A percentile compares a stretch with the other conserved stretches of the same genome.
Evolutionary conservation across 352 stramenopile species (phyloP).

Genomic region (Phytophthora kernoviae): DNA sequence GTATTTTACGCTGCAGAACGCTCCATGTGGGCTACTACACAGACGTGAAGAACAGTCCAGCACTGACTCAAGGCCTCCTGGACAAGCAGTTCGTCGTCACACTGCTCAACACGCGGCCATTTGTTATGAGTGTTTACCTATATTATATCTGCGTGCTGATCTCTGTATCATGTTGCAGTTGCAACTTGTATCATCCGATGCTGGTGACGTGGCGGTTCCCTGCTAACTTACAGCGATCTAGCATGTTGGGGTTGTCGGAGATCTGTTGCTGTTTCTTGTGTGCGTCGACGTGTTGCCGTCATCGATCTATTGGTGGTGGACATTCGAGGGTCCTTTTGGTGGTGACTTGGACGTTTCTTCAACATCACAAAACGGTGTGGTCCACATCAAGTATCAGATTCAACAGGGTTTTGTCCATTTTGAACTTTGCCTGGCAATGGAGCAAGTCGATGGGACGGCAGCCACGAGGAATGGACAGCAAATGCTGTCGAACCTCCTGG

Average conservation of each 20-base stretch:
- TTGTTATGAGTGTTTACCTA: background rate
- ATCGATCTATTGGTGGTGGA: no score
- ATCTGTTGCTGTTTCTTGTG: no score
- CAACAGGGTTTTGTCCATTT: no score
- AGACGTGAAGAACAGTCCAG: slow-evolving; percentile 70
- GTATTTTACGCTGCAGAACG: slow-evolving; percentile 40
- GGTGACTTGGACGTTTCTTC: no score
- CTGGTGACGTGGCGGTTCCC: no score
- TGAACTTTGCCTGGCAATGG: background rate
- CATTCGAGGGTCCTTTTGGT: no score
- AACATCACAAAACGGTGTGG: no score
- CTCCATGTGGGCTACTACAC: slow-evolving; percentile 77
- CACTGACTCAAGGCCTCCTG: slow-evolving; percentile 60
- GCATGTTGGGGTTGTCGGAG: no score
- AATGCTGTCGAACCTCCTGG: slow-evolving; percentile 69
- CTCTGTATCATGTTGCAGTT: background rate
- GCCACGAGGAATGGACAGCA: slow-evolving; percentile 54
- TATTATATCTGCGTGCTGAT: background rate
- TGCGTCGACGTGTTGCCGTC: no score
- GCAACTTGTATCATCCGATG: no score
- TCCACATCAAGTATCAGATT: no score
- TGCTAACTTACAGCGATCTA: no score
- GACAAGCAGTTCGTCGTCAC: slow-evolving; percentile 75
- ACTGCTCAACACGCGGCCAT: slow-evolving; percentile 68
- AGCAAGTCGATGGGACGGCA: slow-evolving; percentile 2